Base-by-base conservation (phyloP, 306 rosid genomes). In the Lathyrus oleraceus region DNA sequence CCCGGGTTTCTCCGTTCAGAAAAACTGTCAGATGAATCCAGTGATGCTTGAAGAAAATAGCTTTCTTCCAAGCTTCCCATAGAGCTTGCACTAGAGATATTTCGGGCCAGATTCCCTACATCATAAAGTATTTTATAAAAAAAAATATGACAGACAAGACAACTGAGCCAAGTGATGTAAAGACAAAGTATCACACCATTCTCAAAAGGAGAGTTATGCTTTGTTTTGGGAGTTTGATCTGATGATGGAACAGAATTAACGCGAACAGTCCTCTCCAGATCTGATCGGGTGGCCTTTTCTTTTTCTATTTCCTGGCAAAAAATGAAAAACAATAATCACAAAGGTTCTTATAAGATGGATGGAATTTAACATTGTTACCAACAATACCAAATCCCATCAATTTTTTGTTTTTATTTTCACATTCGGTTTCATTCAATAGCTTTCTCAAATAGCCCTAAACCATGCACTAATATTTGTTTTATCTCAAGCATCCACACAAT, bases 11-110 rank as follows among this genome's bases (percentile, higher is more conserved):
- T 91, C 70, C 91, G 87, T 43, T 89, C 97, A 14, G 87, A 86
- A 49, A 79, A 71, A 79, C 82, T 81, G 76, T 85, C 91, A 9
- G 96, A 89, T 36, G 96, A 87, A 75, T 87, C 97, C 81, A 95
- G 81, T 58, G 99, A 95, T 74, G 96, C 96, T 85, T 89, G 99
- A 75, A 95, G 96, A 82, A 64, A 91, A 79, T 91, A 85, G 89
- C 99, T 89, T 85, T 91, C 99, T 85, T 95, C 97, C 91, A 86
- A 76, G 87, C 87, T 91, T 56, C 91, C 99, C n/a, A 87, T 68
- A 83, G 97, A 89, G 85, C 92, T 91, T 25, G 97, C 92, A 87
- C 67, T 89, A 57, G 99, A 91, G 70, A 91, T 51, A 79, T 85
- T 87, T 15, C 89, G 86, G 58, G 92, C 78, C 85, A 89, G 78